Evolutionary conservation across 306 rosid species (phyloP).

Genomic region (Abrus precatorius): DNA sequence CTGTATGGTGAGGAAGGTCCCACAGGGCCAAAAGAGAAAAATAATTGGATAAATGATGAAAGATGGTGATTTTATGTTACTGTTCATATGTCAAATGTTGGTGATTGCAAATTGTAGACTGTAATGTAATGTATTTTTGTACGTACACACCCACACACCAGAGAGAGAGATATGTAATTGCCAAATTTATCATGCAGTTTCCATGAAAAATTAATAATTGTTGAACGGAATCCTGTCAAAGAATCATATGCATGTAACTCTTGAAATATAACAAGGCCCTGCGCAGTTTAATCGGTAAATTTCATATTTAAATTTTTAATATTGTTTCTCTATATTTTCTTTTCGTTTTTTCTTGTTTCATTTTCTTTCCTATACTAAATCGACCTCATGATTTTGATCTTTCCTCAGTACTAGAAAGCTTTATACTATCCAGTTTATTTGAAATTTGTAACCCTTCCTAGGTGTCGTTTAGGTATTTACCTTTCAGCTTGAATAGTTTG

Average conservation of each 20-base stretch:
- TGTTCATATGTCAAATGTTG: background rate
- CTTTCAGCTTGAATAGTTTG: no score
- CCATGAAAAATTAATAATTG: background rate
- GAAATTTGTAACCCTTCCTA: background rate
- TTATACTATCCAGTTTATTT: background rate
- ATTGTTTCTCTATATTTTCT: background rate
- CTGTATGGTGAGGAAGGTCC: conserved; percentile 64
- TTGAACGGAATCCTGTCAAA: conserved; percentile 1
- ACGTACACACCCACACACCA: background rate
- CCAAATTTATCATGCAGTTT: background rate
- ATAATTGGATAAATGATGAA: conserved; percentile 57
- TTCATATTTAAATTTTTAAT: background rate
- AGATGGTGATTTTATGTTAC: conserved; percentile 49
- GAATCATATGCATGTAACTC: conserved; percentile 16
- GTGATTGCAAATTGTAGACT: conserved; percentile 23
- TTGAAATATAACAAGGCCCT: background rate
- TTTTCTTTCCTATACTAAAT: background rate
- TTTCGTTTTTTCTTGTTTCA: background rate
- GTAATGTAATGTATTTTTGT: conserved; percentile 3
- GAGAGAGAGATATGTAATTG: background rate
- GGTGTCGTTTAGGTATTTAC: background rate
- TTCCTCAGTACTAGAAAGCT: background rate
- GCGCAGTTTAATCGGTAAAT: background rate
- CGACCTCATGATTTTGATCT: background rate
- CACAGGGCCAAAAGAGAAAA: conserved; percentile 64